phyloP scores from a whole-genome alignment of 2,329 filamentous ascomycete genomes.

The Trichoderma sp. region DNA sequence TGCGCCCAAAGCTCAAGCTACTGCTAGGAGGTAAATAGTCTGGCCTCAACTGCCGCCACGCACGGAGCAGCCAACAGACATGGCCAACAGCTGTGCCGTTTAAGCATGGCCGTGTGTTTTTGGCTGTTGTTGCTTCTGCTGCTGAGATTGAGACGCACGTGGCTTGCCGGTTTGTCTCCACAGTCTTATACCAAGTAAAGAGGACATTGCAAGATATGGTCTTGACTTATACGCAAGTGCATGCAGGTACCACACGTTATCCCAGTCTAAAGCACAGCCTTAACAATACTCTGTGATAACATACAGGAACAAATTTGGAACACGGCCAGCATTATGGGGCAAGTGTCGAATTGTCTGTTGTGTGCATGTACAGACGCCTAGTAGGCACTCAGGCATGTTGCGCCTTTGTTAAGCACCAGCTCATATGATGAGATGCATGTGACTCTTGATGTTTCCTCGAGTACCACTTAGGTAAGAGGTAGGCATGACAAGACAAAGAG shows the following conservation, averaged over 20 bases:
- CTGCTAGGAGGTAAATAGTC: background rate
- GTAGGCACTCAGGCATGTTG: background rate
- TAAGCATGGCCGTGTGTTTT: background rate
- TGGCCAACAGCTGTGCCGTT: background rate
- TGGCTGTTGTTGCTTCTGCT: background rate
- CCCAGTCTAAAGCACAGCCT: background rate
- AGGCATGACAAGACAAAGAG: too few relatives aligned
- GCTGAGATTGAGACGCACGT: background rate
- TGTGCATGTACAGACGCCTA: too few relatives aligned
- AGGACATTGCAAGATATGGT: background rate
- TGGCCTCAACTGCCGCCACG: background rate
- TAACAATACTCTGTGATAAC: background rate
- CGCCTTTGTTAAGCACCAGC: background rate
- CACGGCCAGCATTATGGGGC: too few relatives aligned
- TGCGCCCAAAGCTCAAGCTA: background rate
- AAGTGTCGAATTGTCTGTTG: too few relatives aligned
- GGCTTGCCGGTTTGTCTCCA: background rate
- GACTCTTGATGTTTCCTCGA: too few relatives aligned
- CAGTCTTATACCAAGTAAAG: background rate
- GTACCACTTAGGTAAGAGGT: too few relatives aligned
- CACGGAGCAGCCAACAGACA: background rate
- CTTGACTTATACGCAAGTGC: background rate
- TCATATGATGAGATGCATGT: background rate
- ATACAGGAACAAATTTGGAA: too few relatives aligned
- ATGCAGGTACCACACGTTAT: background rate